Conservation (phyloP, 2,329 filamentous ascomycete genomes). For the Plenodomus biglobosus region DNA sequence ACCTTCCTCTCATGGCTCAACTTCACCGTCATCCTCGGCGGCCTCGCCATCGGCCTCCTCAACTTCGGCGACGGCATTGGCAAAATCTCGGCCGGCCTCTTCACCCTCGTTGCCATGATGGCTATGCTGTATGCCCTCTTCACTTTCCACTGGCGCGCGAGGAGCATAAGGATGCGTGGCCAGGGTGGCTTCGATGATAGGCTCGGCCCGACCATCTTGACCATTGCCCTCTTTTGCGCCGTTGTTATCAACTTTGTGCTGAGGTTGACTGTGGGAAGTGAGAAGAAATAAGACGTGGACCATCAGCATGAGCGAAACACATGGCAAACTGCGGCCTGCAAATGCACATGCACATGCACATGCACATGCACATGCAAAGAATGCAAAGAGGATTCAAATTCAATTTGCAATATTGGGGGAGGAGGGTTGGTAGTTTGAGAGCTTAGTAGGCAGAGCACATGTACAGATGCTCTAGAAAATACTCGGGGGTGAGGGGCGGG, state of each 20-base stretch:
- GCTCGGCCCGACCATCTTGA: slow-evolving; percentile 87
- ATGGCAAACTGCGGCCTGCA: not conserved
- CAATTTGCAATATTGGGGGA: not conserved
- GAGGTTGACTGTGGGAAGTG: slow-evolving; percentile 35
- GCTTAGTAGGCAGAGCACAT: not conserved
- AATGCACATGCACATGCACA: not conserved
- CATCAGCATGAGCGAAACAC: too few species aligned
- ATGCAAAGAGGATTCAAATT: too few species aligned
- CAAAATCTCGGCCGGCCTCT: slow-evolving; percentile 90
- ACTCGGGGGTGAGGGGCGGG: too few species aligned
- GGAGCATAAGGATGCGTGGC: slow-evolving; percentile 84
- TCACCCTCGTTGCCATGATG: slow-evolving; percentile 90
- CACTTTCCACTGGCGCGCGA: slow-evolving; percentile 96
- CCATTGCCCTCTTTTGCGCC: slow-evolving; percentile 80
- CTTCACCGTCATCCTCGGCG: slow-evolving; percentile 97
- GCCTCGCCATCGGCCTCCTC: slow-evolving; percentile 91
- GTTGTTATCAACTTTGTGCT: slow-evolving; percentile 97
- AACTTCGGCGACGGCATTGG: slow-evolving; percentile 96
- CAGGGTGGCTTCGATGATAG: slow-evolving; percentile 97
- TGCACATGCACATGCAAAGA: too few species aligned
- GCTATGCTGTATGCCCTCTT: slow-evolving; percentile 94
- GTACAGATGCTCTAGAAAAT: not conserved
- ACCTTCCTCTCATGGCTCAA: slow-evolving; percentile 99
- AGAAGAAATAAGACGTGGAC: slow-evolving; percentile 12
- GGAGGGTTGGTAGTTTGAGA: not conserved